A percentile compares a stretch with the other conserved stretches of the same genome.
phyloP scores from a whole-genome alignment of 2,329 filamentous ascomycete genomes.

The Pezicula rhizophila region DNA sequence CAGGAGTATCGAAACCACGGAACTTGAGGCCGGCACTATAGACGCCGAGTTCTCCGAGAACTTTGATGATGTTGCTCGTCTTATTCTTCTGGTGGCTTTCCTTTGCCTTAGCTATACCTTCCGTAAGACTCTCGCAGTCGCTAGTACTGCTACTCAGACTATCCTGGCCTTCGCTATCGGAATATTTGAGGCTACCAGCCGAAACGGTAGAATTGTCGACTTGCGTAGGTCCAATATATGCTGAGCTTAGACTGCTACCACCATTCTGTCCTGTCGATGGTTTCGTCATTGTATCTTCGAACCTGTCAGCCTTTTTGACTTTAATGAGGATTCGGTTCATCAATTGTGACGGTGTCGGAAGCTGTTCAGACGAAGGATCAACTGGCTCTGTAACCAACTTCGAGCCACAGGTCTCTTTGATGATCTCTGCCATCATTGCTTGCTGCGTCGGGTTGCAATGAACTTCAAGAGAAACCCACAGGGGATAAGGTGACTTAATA shows the following conservation, averaged over 20 bases:
- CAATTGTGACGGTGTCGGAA: constrained; percentile 83
- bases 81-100: constrained; percentile 54
- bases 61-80: constrained; percentile 78
- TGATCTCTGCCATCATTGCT: constrained; percentile 79
- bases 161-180: constrained; percentile 34
- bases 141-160: constrained; percentile 60
- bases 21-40: constrained; percentile 74
- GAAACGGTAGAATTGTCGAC: constrained; percentile 52
- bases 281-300: constrained; percentile 33
- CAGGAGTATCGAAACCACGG: constrained; percentile 67
- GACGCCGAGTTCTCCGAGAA: constrained; percentile 80
- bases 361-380: constrained; percentile 56
- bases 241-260: constrained; percentile 72
- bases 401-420: constrained; percentile 77
- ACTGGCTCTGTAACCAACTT: constrained; percentile 72
- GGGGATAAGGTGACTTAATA: constrained; percentile 71
- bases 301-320: constrained; percentile 68
- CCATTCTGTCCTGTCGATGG: constrained; percentile 45
- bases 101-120: constrained; percentile 44
- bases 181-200: constrained; percentile 40
- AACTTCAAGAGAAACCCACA: constrained; percentile 93
- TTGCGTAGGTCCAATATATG: constrained; percentile 58
- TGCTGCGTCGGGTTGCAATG: constrained; percentile 85
- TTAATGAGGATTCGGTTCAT: constrained; percentile 84
- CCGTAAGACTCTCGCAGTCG: constrained; percentile 68